Evolutionary conservation across 805 yeast genomes (phyloP).

Genomic region (Maudiozyma turicensis): DNA sequence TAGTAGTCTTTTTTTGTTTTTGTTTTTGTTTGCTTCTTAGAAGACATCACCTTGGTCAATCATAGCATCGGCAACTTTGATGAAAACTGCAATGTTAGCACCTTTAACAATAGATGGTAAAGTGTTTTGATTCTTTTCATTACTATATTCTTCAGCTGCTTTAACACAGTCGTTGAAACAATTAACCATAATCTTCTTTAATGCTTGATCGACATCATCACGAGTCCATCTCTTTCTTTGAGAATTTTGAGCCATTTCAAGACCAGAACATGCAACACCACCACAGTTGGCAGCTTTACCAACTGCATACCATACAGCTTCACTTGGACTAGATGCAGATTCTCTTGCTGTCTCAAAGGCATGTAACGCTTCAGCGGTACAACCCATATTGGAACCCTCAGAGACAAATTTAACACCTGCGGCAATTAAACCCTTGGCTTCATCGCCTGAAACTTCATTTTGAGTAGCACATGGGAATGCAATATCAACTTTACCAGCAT

Average conservation of each 20-base stretch:
- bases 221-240: constrained; percentile 84
- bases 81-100: constrained; percentile 98
- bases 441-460: constrained; percentile 94
- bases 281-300: constrained; percentile 99
- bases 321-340: constrained; percentile 31
- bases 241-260: constrained; percentile 99
- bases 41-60: constrained; percentile 84
- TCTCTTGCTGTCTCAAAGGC: constrained; percentile 80
- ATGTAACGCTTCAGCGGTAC: constrained; percentile 92
- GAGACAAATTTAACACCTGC: constrained; percentile 91
- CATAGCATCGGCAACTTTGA: constrained; percentile 98
- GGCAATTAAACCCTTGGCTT: constrained; percentile 88
- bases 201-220: constrained; percentile 85
- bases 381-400: constrained; percentile 99
- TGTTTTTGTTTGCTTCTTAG: constrained; percentile 6
- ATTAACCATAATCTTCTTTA: constrained; percentile 85
- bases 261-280: constrained; percentile 98
- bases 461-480: constrained; percentile 98
- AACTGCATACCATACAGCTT: constrained; percentile 93
- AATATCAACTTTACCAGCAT: constrained; percentile 84
- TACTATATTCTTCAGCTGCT: constrained; percentile 73
- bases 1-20: too few relatives aligned
- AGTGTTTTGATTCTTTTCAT: constrained; percentile 44
- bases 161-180: constrained; percentile 89
- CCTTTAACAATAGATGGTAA: constrained; percentile 96